A percentile compares a stretch with the other conserved stretches of the same genome.
These are phyloP conservation scores for Massariosphaeria phaeospora DNA, from an alignment of 495 filamentous ascomycete species.

Conservation along the genomic window DNA sequence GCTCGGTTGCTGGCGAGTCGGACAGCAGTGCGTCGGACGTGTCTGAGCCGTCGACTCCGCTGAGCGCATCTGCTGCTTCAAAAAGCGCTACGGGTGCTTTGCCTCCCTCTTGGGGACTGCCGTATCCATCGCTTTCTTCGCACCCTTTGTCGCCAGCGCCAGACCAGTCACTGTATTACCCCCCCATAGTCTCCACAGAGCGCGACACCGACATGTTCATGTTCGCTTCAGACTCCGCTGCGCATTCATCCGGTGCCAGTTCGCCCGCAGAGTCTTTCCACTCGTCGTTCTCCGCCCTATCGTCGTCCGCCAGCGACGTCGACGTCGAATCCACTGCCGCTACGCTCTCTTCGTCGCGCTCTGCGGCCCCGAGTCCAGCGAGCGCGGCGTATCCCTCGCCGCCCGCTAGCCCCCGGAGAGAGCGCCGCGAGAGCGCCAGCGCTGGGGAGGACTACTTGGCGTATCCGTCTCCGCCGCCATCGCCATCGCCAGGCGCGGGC, in stretches of 20 bases:
- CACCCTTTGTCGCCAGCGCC: background rate
- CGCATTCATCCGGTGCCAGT: background rate
- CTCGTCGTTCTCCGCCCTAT: background rate
- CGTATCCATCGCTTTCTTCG: no score
- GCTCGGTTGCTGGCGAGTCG: no score
- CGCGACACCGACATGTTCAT: background rate
- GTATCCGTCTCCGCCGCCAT: constrained; percentile 17
- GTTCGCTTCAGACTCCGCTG: background rate
- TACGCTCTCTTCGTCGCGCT: background rate
- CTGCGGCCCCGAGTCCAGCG: constrained; percentile 6
- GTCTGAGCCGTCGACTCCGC: background rate
- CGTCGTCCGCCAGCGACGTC: background rate
- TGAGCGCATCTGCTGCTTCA: background rate
- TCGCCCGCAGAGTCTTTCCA: constrained; percentile 13
- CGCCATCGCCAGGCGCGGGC: constrained; percentile 4
- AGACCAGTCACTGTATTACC: background rate
- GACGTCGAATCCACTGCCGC: no score
- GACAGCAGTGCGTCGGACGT: background rate
- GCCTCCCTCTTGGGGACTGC: no score
- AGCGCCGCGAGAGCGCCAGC: background rate
- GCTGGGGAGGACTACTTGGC: constrained; percentile 6
- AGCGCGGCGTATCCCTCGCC: constrained; percentile 10
- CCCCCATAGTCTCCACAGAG: background rate
- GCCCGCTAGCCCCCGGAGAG: background rate
- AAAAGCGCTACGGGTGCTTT: background rate